Percentiles rank a stretch among this genome's conserved stretches.
These are phyloP conservation scores for Sporisorium graminicola DNA, from an alignment of 1,284 basidiomycete species.

Conservation along the genomic window DNA sequence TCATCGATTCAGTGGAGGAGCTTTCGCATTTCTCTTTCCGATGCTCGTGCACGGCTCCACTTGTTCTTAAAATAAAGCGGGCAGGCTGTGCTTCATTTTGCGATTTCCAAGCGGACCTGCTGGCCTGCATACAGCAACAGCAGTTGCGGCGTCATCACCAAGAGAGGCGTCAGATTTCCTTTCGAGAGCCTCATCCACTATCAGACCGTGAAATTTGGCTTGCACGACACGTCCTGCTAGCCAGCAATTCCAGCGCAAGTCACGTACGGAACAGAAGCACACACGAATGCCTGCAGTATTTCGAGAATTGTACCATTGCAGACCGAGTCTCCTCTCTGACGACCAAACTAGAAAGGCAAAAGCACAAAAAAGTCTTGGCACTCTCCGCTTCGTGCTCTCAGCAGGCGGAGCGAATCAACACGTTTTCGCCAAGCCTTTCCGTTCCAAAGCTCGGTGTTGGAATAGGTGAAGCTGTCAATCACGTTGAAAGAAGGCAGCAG, in stretches of 20 bases:
- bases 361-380: slow-evolving; percentile 23
- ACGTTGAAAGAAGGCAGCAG: background rate
- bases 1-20: background rate
- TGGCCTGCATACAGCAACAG: slow-evolving; percentile 9
- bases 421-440: slow-evolving; percentile 25
- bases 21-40: background rate
- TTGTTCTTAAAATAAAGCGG: background rate
- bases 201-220: too few species aligned
- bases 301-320: background rate
- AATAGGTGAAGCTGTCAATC: background rate
- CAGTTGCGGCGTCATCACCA: slow-evolving; percentile 8
- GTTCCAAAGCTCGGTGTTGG: background rate
- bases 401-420: slow-evolving; percentile 9
- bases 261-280: background rate
- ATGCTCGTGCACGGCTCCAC: slow-evolving; percentile 22
- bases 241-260: background rate
- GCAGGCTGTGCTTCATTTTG: slow-evolving; percentile 7
- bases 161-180: too few species aligned
- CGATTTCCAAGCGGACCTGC: background rate
- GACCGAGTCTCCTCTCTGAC: background rate
- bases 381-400: slow-evolving; percentile 2
- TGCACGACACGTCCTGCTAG: too few species aligned
- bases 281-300: slow-evolving; percentile 14
- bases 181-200: too few species aligned
- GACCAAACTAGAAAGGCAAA: background rate